Base-by-base conservation (phyloP, 2,329 filamentous ascomycete genomes). In the Monosporascus sp. region DNA sequence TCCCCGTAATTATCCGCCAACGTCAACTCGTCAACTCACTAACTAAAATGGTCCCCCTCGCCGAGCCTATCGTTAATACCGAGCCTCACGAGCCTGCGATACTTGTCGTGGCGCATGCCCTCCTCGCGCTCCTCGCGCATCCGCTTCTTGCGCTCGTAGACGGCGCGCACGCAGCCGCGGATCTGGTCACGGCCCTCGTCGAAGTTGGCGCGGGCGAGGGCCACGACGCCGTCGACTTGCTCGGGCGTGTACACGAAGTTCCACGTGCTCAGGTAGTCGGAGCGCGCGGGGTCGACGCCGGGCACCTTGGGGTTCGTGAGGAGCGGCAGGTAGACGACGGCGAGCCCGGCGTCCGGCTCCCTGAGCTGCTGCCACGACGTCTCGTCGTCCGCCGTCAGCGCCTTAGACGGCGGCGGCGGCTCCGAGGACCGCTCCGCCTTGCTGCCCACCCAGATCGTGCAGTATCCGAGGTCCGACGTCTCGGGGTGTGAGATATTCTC, bases 201-300 rank as follows among this genome's bases (percentile, higher is more conserved):
- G 61, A 90, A 99, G 70, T 99, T 99, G 11, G 90, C 90, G 52
- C 84, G 80, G 1, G 94, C 92, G 27, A 99, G 79, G 5, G 81
- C 78, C 2, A 96, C 87, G 0, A 96, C 90, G 25, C 83, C 82
- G 61, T 97, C 92, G 50, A 99, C 85, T 69, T 99, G 87, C 53
- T 94, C 86, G 0, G 91, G 87, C 2, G 89, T 95, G 69, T 97
- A 99, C 31, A 97, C 85, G 67, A 97, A 97, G 67, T 99, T 99
- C 94, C 94, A 99, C 0, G 94, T 99, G 60, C 85, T 90, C 75
- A 97, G 84, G 70, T 91, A 97, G 55, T 96, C 90, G 50, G 83
- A 88, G 2, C 81, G 82, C 24, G 85, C 84, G 0, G 94, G 94
- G 60, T 96, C 88, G n/a, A 97, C 87, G 44, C 83, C 88, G 0